These are phyloP conservation scores for Theobroma cacao DNA, from an alignment of 345 rosid species.

Conservation along the genomic window DNA sequence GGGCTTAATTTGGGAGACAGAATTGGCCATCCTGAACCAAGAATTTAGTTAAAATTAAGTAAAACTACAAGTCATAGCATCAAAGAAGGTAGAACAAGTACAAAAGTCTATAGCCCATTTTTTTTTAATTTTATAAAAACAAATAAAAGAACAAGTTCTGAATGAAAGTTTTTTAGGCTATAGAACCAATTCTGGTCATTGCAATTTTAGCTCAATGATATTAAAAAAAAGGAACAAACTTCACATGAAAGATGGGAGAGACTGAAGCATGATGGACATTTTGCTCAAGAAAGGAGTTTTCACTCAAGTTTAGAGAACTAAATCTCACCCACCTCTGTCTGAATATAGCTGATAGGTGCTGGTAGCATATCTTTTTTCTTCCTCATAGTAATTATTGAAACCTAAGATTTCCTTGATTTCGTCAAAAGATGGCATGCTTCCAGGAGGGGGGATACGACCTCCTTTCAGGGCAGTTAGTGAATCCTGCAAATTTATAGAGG, in stretches of 20 bases:
- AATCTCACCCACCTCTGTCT: slow-evolving; percentile 49
- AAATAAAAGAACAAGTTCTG: neutral
- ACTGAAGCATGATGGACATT: neutral
- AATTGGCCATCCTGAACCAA: neutral
- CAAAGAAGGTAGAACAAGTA: neutral
- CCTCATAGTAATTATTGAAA: slow-evolving; percentile 67
- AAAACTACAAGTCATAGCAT: too few species aligned
- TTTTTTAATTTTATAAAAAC: neutral
- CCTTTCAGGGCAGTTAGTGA: slow-evolving; percentile 74
- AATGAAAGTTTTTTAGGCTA: neutral
- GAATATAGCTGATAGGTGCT: slow-evolving; percentile 31
- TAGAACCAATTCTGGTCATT: neutral
- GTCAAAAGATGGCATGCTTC: slow-evolving; percentile 81
- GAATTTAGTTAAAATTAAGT: neutral
- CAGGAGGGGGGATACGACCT: slow-evolving; percentile 89
- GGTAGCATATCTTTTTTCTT: slow-evolving; percentile 63
- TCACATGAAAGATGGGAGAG: neutral
- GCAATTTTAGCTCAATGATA: neutral
- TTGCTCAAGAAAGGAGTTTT: neutral
- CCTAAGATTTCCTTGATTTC: slow-evolving; percentile 82
- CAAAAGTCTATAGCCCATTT: neutral
- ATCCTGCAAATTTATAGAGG: slow-evolving; percentile 44
- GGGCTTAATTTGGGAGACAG: neutral
- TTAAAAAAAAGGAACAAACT: neutral
- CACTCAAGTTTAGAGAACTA: neutral